Base-by-base conservation (phyloP, 306 rosid species). In the Ormosia emarginata region DNA sequence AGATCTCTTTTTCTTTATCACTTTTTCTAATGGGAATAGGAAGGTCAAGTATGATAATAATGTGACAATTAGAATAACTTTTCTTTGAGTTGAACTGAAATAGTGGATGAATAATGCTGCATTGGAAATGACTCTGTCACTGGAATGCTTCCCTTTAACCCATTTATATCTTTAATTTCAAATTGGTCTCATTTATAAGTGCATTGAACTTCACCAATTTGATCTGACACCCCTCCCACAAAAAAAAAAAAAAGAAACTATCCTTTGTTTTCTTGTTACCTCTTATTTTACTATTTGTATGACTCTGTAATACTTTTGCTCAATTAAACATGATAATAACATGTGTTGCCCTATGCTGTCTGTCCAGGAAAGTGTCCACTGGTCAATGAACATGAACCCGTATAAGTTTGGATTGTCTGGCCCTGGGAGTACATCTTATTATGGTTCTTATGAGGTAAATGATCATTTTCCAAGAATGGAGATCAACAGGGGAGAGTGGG, bases 351-450 rank as follows among this genome's bases (percentile, higher is more conserved):
- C 66, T 81, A 37, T 82, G 63, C 63, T 80, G 12, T 46, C 33
- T 82, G 66, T 85, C 77, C 86, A 93, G 97, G 97, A 91, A 75
- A 84, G 89, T 86, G 86, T 79, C 30, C 88, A 93, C 84, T 95
- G 98, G 97, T 93, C 98, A 59, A 91, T 91, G 97, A 93, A 91
- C 86, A 90, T 89, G 97, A 82, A 85, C 75, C 83, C 90, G 4
- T 93, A 95, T 88, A 95, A 90, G 79, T 93, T 87, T 87, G 97
- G 88, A 73, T 52, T 87, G 49, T 86, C 91, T 64, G 92, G 89
- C 73, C 88, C 85, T 2, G 97, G 85, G 59, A 89, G 86, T 78
- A 76, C 90, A 62, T 87, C 93, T 43, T 93, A 93, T 85, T 93
- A 83, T 47, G 86, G 89, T 80, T 80, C 85, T 77, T 94, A 84